Percentiles rank a stretch among this genome's conserved stretches.
phyloP scores from a whole-genome alignment of 1,284 basidiomycete genomes.

The Sporisorium graminicola region DNA sequence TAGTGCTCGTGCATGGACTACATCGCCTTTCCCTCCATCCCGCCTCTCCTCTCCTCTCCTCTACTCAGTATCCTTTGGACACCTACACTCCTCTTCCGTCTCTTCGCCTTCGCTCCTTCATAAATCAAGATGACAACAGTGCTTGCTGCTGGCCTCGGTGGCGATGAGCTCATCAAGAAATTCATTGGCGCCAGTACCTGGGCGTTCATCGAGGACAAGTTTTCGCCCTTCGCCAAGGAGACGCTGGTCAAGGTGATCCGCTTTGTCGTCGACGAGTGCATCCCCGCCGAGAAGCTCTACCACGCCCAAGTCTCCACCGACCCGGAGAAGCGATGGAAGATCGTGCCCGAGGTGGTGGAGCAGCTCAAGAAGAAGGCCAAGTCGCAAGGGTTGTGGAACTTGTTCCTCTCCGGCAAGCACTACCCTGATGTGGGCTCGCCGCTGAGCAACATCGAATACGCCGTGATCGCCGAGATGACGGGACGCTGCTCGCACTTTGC shows the following conservation, averaged over 20 bases:
- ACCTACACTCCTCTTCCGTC: not conserved
- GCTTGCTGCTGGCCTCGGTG: slow-evolving; percentile 35
- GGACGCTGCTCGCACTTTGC: slow-evolving; percentile 84
- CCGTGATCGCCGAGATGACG: slow-evolving; percentile 94
- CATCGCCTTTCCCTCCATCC: not conserved
- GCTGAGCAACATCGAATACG: slow-evolving; percentile 95
- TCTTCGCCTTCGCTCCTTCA: not conserved
- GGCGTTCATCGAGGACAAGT: slow-evolving; percentile 69
- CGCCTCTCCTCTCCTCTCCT: no score
- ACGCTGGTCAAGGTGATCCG: slow-evolving; percentile 83
- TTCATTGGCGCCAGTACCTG: slow-evolving; percentile 66
- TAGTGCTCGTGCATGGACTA: not conserved
- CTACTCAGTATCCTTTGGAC: not conserved
- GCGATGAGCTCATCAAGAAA: slow-evolving; percentile 54
- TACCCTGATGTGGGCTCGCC: slow-evolving; percentile 85
- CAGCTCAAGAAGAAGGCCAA: slow-evolving; percentile 90
- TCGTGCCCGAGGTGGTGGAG: slow-evolving; percentile 82
- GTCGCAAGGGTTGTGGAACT: slow-evolving; percentile 91
- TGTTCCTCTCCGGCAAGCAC: slow-evolving; percentile 93
- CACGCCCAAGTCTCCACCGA: slow-evolving; percentile 86
- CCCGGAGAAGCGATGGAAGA: slow-evolving; percentile 83
- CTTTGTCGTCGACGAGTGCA: slow-evolving; percentile 88
- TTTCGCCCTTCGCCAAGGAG: slow-evolving; percentile 88
- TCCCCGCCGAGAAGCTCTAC: slow-evolving; percentile 82
- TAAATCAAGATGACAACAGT: slow-evolving; percentile 32